Base-by-base conservation (phyloP, 2,329 filamentous ascomycete species). In the Pestalotiopsis fici region DNA sequence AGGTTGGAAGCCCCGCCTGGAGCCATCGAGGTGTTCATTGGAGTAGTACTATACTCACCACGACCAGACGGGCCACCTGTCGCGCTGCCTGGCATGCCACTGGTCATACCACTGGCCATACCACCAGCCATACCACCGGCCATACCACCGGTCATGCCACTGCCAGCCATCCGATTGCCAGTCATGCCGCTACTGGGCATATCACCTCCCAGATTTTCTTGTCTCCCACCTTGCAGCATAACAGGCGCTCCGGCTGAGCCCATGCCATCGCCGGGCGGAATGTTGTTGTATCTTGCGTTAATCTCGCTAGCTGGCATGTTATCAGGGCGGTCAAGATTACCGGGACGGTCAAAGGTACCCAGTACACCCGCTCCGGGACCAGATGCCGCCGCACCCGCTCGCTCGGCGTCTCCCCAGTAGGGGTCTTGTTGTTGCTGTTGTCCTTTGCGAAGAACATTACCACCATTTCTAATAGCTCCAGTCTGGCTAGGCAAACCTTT, bases 391-490 rank as follows among this genome's bases (percentile, higher is more conserved):
- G 21, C 31, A 5, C 7, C 27, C 3, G 9, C 28, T 1, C 56
- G 28, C 18, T 43, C 43, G 1, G 65, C 54, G 18, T 67, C 57
- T 27, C 65, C 39, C n/a, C 67, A 61, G 43, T 67, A 64, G 7
- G 67, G 64, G 13, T 62, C 66, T 35, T 35, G 31, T 35, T 35
- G 31, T 11, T 35, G 18, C 66, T 65, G 4, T 67, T 66, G 50
- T 68, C 70, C 28, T 57, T 66, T 23, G 31, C 31, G 31, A 6
- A 35, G 31, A 35, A 70, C 65, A 56, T 68, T 71, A 47, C 69
- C 66, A 47, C 65, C 18, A 23, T 60, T 11, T 27, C 28, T 18
- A 23, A 21, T 18, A 9, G 56, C 37, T 5, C 60, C 60, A 7
- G n/a, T 39, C 27, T 50, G 15, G 37, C 50, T 31, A 15, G 27